A percentile compares a stretch with the other conserved stretches of the same genome.
These are phyloP conservation scores for Stemphylium vesicarium DNA, from an alignment of 2,329 filamentous ascomycete genomes.

Conservation along the genomic window DNA sequence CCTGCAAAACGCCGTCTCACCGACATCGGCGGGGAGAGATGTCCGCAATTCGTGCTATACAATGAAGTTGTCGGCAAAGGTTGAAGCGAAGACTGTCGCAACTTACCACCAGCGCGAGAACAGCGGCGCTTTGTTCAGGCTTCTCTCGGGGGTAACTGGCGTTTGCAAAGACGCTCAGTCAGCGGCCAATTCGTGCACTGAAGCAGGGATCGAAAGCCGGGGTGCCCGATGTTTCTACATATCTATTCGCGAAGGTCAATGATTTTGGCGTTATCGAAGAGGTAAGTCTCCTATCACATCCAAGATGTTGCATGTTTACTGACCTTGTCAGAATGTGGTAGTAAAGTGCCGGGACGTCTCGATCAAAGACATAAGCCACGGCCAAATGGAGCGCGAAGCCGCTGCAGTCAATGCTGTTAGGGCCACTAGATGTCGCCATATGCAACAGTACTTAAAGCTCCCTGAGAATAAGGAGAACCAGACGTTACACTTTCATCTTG, in stretches of 20 bases:
- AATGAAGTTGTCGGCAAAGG: background rate
- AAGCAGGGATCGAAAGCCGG: background rate
- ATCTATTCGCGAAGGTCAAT: slow-evolving; percentile 7
- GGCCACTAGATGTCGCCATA: background rate
- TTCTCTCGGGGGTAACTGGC: background rate
- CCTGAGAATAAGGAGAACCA: background rate
- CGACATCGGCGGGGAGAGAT: slow-evolving; percentile 1
- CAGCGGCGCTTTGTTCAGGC: background rate
- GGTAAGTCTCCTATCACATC: background rate
- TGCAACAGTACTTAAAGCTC: background rate
- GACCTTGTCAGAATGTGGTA: background rate
- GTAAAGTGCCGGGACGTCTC: slow-evolving; percentile 5
- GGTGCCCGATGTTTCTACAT: background rate
- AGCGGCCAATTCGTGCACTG: background rate
- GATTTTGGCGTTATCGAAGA: background rate
- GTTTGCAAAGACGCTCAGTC: slow-evolving; percentile 3
- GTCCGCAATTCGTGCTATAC: slow-evolving; percentile 6
- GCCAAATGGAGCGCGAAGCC: background rate
- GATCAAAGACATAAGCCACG: background rate
- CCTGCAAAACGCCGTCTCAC: background rate
- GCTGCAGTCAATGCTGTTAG: background rate
- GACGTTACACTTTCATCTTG: background rate
- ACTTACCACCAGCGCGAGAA: background rate
- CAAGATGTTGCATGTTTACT: background rate
- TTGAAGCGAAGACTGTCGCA: background rate